A percentile compares a stretch with the other conserved stretches of the same genome.
Conservation (phyloP, 179 eudicot genomes). For the Amaranthus tricolor region DNA sequence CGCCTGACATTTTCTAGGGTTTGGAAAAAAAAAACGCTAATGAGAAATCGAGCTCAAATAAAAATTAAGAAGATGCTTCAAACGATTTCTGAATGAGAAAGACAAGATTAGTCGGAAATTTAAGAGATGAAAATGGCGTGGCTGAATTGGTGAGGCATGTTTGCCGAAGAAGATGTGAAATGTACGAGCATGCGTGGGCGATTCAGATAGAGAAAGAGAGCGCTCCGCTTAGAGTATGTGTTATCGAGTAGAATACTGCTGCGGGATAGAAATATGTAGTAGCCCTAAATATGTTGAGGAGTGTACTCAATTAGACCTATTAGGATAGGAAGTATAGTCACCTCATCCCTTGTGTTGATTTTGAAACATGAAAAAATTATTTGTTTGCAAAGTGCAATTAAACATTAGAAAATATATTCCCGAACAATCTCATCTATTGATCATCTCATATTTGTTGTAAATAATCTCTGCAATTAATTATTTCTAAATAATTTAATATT, state of each 20-base stretch:
- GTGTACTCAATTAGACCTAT: not conserved
- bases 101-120: not conserved
- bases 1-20: conserved; percentile 99
- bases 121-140: conserved; percentile 1
- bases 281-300: not conserved
- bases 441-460: too few relatives aligned
- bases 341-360: too few relatives aligned
- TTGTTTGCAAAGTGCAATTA: too few relatives aligned
- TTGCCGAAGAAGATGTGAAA: not conserved
- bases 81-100: not conserved
- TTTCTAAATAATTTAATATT: too few relatives aligned
- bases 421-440: too few relatives aligned
- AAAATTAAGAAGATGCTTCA: not conserved
- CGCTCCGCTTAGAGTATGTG: not conserved
- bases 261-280: not conserved
- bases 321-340: not conserved
- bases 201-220: not conserved
- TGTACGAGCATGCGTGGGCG: not conserved
- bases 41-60: not conserved
- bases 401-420: too few relatives aligned
- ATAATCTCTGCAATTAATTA: too few relatives aligned
- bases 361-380: too few relatives aligned
- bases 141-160: conserved; percentile 5
- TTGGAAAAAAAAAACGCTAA: conserved; percentile 20
- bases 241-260: not conserved